phyloP scores from a whole-genome alignment of 1,284 basidiomycete genomes.

The Macrocybe sp. region DNA sequence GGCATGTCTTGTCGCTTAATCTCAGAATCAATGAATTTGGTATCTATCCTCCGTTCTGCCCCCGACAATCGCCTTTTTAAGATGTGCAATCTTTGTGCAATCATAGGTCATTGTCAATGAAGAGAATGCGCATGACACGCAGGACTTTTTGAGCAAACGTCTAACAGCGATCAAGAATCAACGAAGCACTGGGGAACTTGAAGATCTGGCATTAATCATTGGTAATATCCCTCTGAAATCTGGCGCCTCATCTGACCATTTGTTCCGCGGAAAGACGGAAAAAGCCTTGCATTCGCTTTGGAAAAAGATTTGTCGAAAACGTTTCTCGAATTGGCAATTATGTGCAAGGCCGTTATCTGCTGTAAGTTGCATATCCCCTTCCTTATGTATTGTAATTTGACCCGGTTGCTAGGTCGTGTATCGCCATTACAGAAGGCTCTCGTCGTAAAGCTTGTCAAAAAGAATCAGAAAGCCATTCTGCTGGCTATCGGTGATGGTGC shows the following conservation, averaged over 20 bases:
- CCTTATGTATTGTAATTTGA: slow-evolving; percentile 2
- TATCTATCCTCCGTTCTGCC: slow-evolving; percentile 5
- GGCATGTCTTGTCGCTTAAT: slow-evolving; percentile 96
- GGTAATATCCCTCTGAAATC: slow-evolving; percentile 39
- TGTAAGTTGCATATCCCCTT: slow-evolving; percentile 51
- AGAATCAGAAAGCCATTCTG: slow-evolving; percentile 87
- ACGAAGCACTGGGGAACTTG: slow-evolving; percentile 83
- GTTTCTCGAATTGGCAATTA: slow-evolving; percentile 93
- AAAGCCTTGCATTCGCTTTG: slow-evolving; percentile 88
- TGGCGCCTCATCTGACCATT: slow-evolving; percentile 7
- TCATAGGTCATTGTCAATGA: slow-evolving; percentile 90
- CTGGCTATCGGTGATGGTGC: slow-evolving; percentile 97
- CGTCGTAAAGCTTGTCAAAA: slow-evolving; percentile 98
- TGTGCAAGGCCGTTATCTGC: slow-evolving; percentile 98
- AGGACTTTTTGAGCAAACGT: slow-evolving; percentile 85
- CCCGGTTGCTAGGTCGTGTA: slow-evolving; percentile 69
- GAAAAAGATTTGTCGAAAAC: slow-evolving; percentile 88
- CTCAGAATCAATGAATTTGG: slow-evolving; percentile 97
- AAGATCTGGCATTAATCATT: slow-evolving; percentile 94
- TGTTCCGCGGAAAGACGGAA: slow-evolving; percentile 65
- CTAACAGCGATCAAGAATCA: slow-evolving; percentile 92
- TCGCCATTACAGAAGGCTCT: slow-evolving; percentile 97
- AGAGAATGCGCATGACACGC: slow-evolving; percentile 76
- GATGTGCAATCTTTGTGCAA: slow-evolving; percentile 1
- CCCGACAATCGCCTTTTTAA: slow-evolving; percentile 2